Evolutionary conservation across 2,329 filamentous ascomycete genomes (phyloP).

Genomic region (Aspergillus sp.): DNA sequence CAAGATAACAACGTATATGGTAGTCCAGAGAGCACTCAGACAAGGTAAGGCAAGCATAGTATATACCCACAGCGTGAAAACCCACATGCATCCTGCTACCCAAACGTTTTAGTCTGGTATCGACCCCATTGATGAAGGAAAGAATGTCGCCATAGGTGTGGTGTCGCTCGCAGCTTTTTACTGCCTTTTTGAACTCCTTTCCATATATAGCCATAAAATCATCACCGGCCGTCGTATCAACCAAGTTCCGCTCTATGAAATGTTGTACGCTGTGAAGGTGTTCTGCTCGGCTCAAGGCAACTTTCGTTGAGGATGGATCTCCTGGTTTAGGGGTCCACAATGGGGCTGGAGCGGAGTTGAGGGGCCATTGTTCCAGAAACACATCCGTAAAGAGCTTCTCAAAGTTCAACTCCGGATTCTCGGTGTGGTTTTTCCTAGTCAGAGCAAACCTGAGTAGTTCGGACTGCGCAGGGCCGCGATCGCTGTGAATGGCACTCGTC

Average conservation of each 20-base stretch:
- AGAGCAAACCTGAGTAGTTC: slow-evolving; percentile 35
- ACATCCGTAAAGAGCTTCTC: slow-evolving; percentile 19
- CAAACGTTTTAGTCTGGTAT: slow-evolving; percentile 26
- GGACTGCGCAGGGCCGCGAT: slow-evolving; percentile 23
- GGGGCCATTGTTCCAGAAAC: slow-evolving; percentile 26
- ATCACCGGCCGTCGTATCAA: slow-evolving; percentile 7
- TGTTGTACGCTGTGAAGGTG: slow-evolving; percentile 20
- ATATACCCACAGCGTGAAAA: slow-evolving; percentile 28
- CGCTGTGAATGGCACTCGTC: not conserved
- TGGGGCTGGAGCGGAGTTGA: slow-evolving; percentile 16
- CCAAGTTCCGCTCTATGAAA: slow-evolving; percentile 27
- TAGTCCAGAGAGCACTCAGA: slow-evolving; percentile 28
- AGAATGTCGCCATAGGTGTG: slow-evolving; percentile 33
- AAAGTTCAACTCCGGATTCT: slow-evolving; percentile 6
- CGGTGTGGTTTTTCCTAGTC: slow-evolving; percentile 20
- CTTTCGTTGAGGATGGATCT: not conserved
- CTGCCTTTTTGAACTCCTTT: not conserved
- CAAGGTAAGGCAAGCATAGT: slow-evolving; percentile 31
- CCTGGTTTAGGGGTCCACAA: slow-evolving; percentile 20
- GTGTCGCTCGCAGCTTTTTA: slow-evolving; percentile 25
- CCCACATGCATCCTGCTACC: slow-evolving; percentile 9
- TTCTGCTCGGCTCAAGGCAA: not conserved
- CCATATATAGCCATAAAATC: slow-evolving; percentile 12
- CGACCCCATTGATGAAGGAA: slow-evolving; percentile 29
- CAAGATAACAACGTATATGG: slow-evolving; percentile 24